Evolutionary conservation across 2,329 filamentous ascomycete genomes (phyloP), one percentile per base, ranked within the genome.

Genomic region (Kalmusia sp.): DNA sequence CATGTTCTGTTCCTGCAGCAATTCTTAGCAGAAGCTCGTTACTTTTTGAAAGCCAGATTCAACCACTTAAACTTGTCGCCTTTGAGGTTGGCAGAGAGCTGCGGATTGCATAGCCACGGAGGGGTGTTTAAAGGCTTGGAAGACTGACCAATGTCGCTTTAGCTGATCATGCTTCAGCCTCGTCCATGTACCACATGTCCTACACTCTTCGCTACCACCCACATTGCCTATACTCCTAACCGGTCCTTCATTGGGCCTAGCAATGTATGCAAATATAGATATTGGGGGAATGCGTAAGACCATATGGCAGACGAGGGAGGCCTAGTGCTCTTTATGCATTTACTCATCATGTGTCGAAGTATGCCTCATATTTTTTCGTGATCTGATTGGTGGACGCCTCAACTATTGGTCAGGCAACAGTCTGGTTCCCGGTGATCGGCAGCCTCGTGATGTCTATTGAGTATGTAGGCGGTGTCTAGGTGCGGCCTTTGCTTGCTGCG

Each of bases 91-190:
- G 14, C 3, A 9, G 21, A 28, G 25, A 15, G 25, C 21, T 40
- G 11, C 30, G 39, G 2, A 27, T 8, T 47, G 44, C 44, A 47
- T 31, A 47, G 44, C 44, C 44, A 47, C 44, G 5, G 44, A 47
- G 44, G 31, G 8, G 31, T 37, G 40, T 17, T 33, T 44, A 11
- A 27, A 28, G 40, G 40, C 27, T 15, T 44, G 11, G n/a, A 44
- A 19, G 28, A n/a, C 21, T 28, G 4, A 14, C 30, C 43, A 43
- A 43, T 28, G 35, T 39, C 35, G 35, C 17, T 27, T 43, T 15
- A 28, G 22, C 25, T n/a, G 7, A 15, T 31, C 17, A 3, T 38
- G 7, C 17, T n/a, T 39, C 45, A 49, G 45, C 45, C 35, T 31
- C 24, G 34, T 40, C 14, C 21, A 19, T 21, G 45, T 37, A n/a